These are phyloP conservation scores for Rhazya stricta DNA, from an alignment of 257 asterid genomes.

Conservation along the genomic window DNA sequence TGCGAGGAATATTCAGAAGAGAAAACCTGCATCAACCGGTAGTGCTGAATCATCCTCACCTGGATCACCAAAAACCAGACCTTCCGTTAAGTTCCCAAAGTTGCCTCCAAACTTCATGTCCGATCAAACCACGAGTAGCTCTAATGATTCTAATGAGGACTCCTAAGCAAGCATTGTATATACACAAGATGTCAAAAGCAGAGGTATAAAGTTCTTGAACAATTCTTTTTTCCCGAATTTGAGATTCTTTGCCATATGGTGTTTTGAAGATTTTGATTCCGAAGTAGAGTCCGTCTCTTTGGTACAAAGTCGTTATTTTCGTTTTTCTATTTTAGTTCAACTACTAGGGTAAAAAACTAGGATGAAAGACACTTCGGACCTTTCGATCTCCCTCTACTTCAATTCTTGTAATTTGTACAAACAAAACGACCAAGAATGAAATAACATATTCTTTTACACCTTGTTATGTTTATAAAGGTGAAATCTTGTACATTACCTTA, in stretches of 20 bases:
- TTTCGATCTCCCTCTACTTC: background rate
- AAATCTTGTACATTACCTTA: background rate
- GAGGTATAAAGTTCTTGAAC: conserved; percentile 10
- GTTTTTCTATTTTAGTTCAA: background rate
- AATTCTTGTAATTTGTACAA: background rate
- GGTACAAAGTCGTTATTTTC: background rate
- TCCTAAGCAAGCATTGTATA: conserved; percentile 33
- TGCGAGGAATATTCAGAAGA: conserved; percentile 61
- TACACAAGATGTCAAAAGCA: conserved; percentile 21
- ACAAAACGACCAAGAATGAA: background rate
- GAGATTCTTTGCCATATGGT: conserved; percentile 17
- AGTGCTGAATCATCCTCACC: conserved; percentile 41
- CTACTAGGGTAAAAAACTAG: background rate
- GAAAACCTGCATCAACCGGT: conserved; percentile 34
- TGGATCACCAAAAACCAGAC: conserved; percentile 42
- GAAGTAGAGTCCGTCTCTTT: background rate
- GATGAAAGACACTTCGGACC: background rate
- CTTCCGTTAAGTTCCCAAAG: conserved; percentile 65
- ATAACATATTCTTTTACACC: background rate
- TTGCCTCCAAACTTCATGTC: conserved; percentile 75
- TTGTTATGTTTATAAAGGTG: background rate
- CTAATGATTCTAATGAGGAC: conserved; percentile 44
- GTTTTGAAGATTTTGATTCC: background rate
- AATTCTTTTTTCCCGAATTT: conserved; percentile 21
- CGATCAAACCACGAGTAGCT: conserved; percentile 38